Percentiles rank a stretch among this genome's conserved stretches.
phyloP scores from a whole-genome alignment of 306 rosid species.

The Ormosia emarginata region DNA sequence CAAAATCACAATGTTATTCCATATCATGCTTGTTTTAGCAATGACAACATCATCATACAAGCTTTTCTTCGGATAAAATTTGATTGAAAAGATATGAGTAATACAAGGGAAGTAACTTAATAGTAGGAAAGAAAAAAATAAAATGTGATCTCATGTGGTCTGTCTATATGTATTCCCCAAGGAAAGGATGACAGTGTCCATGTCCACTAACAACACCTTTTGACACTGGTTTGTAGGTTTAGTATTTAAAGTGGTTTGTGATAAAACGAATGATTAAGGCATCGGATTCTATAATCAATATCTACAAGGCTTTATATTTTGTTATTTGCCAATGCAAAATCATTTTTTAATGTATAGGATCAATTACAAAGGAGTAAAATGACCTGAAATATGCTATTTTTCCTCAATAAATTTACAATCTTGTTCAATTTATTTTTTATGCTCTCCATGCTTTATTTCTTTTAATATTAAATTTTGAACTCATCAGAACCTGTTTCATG shows the following conservation, averaged over 20 bases:
- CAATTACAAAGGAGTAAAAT: not conserved
- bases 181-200: not conserved
- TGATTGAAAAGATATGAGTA: not conserved
- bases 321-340: not conserved
- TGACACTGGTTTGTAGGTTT: not conserved
- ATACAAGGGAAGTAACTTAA: not conserved
- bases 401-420: not conserved
- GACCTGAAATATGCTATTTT: not conserved
- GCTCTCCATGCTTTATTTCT: not conserved
- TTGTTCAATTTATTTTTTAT: not conserved
- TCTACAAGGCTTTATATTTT: not conserved
- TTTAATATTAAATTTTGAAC: not conserved
- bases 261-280: not conserved
- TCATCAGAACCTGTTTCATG: constrained; percentile 33
- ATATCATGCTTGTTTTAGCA: not conserved
- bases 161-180: not conserved
- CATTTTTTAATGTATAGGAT: not conserved
- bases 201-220: not conserved
- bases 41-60: not conserved
- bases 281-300: not conserved
- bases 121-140: not conserved
- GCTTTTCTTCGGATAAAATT: not conserved
- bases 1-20: not conserved
- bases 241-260: not conserved
- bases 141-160: not conserved